phyloP scores from a whole-genome alignment of 345 rosid species.

The Angophora floribunda region DNA sequence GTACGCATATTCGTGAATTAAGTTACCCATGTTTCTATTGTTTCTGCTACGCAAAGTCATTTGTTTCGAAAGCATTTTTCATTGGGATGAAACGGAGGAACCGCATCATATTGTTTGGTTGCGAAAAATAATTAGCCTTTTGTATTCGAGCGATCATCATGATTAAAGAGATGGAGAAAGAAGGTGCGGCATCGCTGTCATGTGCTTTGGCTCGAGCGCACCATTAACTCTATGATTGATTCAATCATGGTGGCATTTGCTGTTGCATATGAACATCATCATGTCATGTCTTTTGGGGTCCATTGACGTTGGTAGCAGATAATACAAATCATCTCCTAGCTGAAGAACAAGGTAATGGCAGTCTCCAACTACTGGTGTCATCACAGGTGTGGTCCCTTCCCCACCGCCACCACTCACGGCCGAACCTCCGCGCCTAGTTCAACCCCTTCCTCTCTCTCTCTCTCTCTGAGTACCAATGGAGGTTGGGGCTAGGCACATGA shows the following conservation, averaged over 20 bases:
- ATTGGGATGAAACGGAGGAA: background rate
- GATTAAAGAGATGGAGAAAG: background rate
- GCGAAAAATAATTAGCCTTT: background rate
- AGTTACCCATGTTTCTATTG: background rate
- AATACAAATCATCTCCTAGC: background rate
- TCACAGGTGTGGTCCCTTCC: background rate
- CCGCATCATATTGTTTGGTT: background rate
- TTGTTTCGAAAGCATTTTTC: background rate
- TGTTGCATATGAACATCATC: background rate
- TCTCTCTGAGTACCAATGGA: background rate
- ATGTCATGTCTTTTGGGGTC: background rate
- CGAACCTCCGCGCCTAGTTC: background rate
- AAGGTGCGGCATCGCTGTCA: background rate
- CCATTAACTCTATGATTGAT: background rate
- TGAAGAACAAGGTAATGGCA: background rate
- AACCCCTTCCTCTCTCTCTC: background rate
- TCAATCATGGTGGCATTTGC: background rate
- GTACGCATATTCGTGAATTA: background rate
- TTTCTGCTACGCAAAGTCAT: background rate
- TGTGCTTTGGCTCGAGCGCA: background rate
- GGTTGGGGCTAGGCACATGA: background rate
- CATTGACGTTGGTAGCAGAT: background rate
- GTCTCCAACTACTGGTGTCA: background rate
- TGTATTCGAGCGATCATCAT: background rate
- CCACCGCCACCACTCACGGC: background rate